A percentile compares a stretch with the other conserved stretches of the same genome.
phyloP scores from a whole-genome alignment of 2,329 filamentous ascomycete species.

The Botryotinia narcissicola region DNA sequence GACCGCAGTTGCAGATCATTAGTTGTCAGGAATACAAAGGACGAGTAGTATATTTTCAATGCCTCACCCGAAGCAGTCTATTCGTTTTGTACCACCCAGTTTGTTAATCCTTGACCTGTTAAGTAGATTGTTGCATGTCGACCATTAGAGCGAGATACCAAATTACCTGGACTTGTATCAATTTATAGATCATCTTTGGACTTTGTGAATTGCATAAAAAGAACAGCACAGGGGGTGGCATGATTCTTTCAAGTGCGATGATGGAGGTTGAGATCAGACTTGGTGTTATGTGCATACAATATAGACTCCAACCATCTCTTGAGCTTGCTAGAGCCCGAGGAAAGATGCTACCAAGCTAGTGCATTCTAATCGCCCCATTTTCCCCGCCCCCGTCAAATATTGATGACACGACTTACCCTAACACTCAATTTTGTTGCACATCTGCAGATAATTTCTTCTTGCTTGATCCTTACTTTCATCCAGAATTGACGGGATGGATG shows the following conservation, averaged over 20 bases:
- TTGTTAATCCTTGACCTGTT: no score
- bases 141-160: neutral
- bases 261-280: no score
- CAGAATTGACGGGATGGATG: neutral
- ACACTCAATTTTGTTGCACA: neutral
- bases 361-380: neutral
- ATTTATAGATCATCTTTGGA: neutral
- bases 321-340: neutral
- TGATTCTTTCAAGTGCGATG: neutral
- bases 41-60: neutral
- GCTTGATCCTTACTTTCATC: neutral
- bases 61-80: no score
- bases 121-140: neutral
- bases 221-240: fast-evolving
- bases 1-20: neutral
- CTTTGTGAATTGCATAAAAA: neutral
- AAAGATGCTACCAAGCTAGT: neutral
- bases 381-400: neutral
- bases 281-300: no score
- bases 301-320: neutral
- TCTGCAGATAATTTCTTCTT: neutral
- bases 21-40: neutral
- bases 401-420: no score
- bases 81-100: no score
- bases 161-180: no score